Evolutionary conservation across 345 rosid genomes (phyloP).

Genomic region (Limnanthes douglasii): DNA sequence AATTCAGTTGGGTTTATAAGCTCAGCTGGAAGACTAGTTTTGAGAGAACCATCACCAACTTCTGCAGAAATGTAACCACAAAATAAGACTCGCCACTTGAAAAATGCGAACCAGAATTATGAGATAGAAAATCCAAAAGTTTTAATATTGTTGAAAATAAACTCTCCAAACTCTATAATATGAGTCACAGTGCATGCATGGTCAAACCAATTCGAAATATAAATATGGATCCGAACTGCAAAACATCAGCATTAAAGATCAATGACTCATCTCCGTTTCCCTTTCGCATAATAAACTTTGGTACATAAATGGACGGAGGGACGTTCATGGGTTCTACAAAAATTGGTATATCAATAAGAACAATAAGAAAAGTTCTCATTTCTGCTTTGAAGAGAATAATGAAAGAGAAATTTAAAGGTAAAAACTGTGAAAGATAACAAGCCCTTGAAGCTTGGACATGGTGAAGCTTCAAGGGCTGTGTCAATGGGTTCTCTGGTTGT

Average conservation of each 20-base stretch:
- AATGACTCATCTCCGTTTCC: constrained; percentile 23
- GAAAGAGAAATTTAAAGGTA: no score
- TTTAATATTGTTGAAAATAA: no score
- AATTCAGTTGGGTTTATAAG: constrained; percentile 67
- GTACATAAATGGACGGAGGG: constrained; percentile 59
- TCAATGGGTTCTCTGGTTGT: no score
- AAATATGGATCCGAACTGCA: constrained; percentile 45
- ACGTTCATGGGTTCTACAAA: constrained; percentile 59
- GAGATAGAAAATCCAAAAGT: no score
- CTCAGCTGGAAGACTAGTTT: constrained; percentile 48
- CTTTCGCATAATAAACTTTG: constrained; percentile 32
- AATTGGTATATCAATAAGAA: constrained; percentile 38
- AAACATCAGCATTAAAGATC: constrained; percentile 31
- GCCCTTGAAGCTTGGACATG: no score
- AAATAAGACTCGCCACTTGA: constrained; percentile 48
- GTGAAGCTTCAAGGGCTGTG: no score
- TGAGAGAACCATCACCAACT: constrained; percentile 53
- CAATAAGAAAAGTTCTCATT: constrained; percentile 60
- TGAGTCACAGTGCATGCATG: no score
- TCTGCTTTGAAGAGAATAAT: no score
- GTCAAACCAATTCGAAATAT: no score
- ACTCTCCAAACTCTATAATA: no score
- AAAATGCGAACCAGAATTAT: no score
- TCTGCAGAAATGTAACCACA: constrained; percentile 55
- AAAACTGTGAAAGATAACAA: no score